Percentiles rank a stretch among this genome's conserved stretches.
These are phyloP conservation scores for Hygrophorus pudorinus DNA, from an alignment of 768 basidiomycete genomes.

Conservation along the genomic window DNA sequence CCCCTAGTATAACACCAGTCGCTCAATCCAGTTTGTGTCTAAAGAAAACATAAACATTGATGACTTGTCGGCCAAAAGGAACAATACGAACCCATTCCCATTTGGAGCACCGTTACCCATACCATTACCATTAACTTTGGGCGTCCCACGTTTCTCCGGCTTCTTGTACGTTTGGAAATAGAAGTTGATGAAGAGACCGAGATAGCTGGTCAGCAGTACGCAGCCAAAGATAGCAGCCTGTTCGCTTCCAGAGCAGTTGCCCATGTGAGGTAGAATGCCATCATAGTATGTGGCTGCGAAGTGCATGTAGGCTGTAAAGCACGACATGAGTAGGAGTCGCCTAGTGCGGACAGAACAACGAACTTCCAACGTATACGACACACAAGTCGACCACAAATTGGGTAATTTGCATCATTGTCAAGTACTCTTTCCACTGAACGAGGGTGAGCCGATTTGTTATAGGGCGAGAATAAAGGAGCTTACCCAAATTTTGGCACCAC, in stretches of 20 bases:
- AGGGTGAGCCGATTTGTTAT: constrained; percentile 1
- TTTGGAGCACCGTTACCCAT: constrained; percentile 21
- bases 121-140: constrained; percentile 9
- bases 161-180: constrained; percentile 81
- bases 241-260: constrained; percentile 85
- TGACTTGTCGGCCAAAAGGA: constrained; percentile 7
- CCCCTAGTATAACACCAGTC: neutral
- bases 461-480: constrained; percentile 11
- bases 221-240: constrained; percentile 85
- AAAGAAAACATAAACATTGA: neutral
- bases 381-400: constrained; percentile 92
- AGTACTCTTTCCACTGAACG: constrained; percentile 92
- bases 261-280: constrained; percentile 52
- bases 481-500: constrained; percentile 96
- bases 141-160: constrained; percentile 29
- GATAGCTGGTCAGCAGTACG: constrained; percentile 78
- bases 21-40: constrained; percentile 25
- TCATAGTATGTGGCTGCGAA: constrained; percentile 58
- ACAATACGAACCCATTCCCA: constrained; percentile 21
- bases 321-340: constrained; percentile 7
- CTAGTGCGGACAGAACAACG: constrained; percentile 26
- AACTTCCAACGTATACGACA: constrained; percentile 92
- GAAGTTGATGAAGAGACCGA: constrained; percentile 93
- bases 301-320: constrained; percentile 62
- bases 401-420: constrained; percentile 92